Evolutionary conservation across 169 alveolate genomes (phyloP), one percentile per base, ranked within the genome.

Genomic region (Toxoplasma gondii): DNA sequence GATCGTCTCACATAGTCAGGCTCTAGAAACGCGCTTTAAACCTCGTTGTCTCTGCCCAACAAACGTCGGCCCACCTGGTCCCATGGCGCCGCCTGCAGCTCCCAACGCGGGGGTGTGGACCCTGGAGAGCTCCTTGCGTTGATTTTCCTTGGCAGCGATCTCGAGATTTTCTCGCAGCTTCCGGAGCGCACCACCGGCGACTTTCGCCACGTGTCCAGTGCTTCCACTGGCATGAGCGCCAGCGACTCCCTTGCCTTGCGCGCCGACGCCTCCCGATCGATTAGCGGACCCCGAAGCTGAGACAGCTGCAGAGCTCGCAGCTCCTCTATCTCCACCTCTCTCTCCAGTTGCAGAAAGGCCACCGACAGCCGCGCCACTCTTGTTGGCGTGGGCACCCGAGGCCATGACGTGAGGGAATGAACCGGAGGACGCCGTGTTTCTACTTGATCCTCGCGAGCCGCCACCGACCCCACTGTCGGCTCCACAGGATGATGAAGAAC

Each of bases 61-160:
- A 19, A 64, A 19, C 74, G n/a, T 1, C 7, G 34, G 29, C 74
- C 29, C n/a, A 64, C 74, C 74, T 16, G 74, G 34, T 64, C 74
- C 74, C 22, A 16, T 64, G 74, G 74, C 27, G 27, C 67, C 74
- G 34, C 34, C 34, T 22, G n/a, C 34, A 16, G n/a, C 74, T 1
- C 74, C 74, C 34, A 31, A 16, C 7, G 74, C 74, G 1, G 74
- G 74, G 4, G 74, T 27, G 74, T 64, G 74, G 74, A 16, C 74
- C 22, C 74, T 64, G 31, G 74, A 16, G 74, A 64, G 74, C n/a
- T 45, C 92, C 36, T 87, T 45, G n/a, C 80, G 43, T 36, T 34
- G 74, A 49, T 87, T 54, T 31, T 54, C 92, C 82, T 54, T 45
- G 49, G 92, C 82, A 43, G 92, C 92, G 9, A 22, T 34, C 80